Evolutionary conservation across 768 basidiomycete genomes (phyloP).

Genomic region (Xanthoconium purpureum): DNA sequence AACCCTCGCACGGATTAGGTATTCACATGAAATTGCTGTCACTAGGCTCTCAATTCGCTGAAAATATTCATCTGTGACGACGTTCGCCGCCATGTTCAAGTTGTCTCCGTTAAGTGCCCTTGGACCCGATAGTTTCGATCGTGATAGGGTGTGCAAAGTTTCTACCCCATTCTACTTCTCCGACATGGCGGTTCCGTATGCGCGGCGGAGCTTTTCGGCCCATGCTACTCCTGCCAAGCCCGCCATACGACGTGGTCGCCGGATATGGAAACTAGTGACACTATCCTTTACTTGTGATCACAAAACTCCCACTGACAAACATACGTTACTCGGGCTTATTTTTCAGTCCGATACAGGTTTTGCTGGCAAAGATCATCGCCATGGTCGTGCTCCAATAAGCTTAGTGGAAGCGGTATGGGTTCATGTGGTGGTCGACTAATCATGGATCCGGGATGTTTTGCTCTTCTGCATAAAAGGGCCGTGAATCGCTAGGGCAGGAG

Average conservation of each 20-base stretch:
- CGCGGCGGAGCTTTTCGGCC: not conserved
- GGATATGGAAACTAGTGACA: not conserved
- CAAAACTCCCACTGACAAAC: not conserved
- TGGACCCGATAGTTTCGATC: not conserved
- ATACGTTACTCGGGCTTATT: not conserved
- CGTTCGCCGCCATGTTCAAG: not conserved
- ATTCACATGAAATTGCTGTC: not conserved
- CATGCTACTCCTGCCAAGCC: not conserved
- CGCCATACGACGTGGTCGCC: not conserved
- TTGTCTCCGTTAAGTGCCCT: not conserved
- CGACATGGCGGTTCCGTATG: not conserved
- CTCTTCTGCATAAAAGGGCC: constrained; percentile 11
- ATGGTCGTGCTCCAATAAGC: not conserved
- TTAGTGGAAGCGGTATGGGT: not conserved
- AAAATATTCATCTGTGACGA: not conserved
- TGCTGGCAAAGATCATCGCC: not conserved
- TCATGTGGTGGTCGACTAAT: not conserved
- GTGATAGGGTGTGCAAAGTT: not conserved
- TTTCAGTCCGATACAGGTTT: not conserved
- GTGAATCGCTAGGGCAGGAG: not conserved
- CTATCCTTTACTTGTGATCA: not conserved
- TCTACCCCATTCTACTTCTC: not conserved
- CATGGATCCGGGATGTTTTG: not conserved
- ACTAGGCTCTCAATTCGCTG: not conserved
- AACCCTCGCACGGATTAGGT: not conserved